A percentile compares a stretch with the other conserved stretches of the same genome.
Evolutionary conservation across 2,329 filamentous ascomycete species (phyloP).

Genomic region (Xenoacremonium recifei): DNA sequence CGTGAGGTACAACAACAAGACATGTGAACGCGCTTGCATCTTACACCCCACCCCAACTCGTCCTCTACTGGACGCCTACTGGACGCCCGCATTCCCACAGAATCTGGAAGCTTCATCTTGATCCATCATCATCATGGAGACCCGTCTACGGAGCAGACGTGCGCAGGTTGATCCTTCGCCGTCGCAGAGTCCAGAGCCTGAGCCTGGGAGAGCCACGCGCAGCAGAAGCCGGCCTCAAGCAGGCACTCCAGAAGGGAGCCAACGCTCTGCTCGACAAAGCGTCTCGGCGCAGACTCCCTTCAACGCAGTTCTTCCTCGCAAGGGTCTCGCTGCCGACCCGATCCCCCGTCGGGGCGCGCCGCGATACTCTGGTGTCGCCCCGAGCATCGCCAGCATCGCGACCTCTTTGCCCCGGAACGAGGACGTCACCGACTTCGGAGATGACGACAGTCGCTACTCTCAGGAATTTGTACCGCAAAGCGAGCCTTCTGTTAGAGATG

Average conservation of each 20-base stretch:
- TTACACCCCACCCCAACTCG: neutral
- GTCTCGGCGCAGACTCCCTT: too few species aligned
- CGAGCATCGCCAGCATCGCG: slow-evolving; percentile 16
- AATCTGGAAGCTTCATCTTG: neutral
- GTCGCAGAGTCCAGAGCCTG: neutral
- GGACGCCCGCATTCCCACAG: neutral
- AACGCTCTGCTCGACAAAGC: too few species aligned
- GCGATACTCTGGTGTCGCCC: slow-evolving; percentile 9
- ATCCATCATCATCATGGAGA: slow-evolving; percentile 13
- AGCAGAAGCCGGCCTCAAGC: slow-evolving; percentile 7
- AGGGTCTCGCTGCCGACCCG: slow-evolving; percentile 10
- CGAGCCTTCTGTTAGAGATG: neutral
- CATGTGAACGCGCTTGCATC: too few species aligned
- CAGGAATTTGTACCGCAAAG: neutral
- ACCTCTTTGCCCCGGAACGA: slow-evolving; percentile 16
- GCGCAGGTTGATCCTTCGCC: slow-evolving; percentile 5
- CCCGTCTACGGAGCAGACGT: slow-evolving; percentile 14
- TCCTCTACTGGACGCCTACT: neutral
- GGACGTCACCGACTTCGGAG: slow-evolving; percentile 20
- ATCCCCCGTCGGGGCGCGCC: slow-evolving; percentile 24
- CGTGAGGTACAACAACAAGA: slow-evolving; percentile 8
- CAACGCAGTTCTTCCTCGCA: too few species aligned
- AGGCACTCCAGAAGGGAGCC: slow-evolving; percentile 1
- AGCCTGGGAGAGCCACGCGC: slow-evolving; percentile 12
- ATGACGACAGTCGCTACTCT: slow-evolving; percentile 6